Percentiles rank a stretch among this genome's conserved stretches.
Conservation (phyloP, 768 basidiomycete genomes). For the Chalciporus piperatus region DNA sequence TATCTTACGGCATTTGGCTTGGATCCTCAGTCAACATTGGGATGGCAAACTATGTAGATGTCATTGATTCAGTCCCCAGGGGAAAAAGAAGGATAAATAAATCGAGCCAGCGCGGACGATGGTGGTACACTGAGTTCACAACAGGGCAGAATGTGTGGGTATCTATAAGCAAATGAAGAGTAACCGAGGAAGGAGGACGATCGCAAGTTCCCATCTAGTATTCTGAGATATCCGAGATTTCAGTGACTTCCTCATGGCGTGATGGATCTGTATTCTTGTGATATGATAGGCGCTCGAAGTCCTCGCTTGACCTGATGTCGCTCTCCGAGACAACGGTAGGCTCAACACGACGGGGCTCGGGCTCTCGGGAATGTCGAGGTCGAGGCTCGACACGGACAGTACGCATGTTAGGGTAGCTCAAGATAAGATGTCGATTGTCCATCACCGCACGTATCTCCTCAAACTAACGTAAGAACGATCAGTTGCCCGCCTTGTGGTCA, state of each 20-base stretch:
- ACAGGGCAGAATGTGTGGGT: conserved; percentile 5
- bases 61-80: conserved; percentile 6
- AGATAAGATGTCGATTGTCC: conserved; percentile 55
- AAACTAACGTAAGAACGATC: conserved; percentile 43
- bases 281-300: conserved; percentile 24
- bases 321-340: conserved; percentile 33
- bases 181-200: neutral
- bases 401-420: conserved; percentile 58
- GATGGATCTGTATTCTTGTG: conserved; percentile 25
- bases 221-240: conserved; percentile 29
- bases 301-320: conserved; percentile 28
- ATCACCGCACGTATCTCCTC: conserved; percentile 70
- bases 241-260: conserved; percentile 23
- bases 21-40: neutral
- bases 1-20: neutral
- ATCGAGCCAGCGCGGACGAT: conserved; percentile 7
- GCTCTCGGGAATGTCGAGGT: conserved; percentile 18
- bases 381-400: conserved; percentile 35
- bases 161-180: conserved; percentile 7
- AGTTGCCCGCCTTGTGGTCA: neutral
- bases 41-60: conserved; percentile 1
- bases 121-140: conserved; percentile 17
- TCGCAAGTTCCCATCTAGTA: conserved; percentile 22
- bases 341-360: conserved; percentile 31
- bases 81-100: conserved; percentile 20